Evolutionary conservation across 139 green algal genomes (phyloP), one percentile per base, ranked within the genome.

Genomic region (Choricystis sp.): DNA sequence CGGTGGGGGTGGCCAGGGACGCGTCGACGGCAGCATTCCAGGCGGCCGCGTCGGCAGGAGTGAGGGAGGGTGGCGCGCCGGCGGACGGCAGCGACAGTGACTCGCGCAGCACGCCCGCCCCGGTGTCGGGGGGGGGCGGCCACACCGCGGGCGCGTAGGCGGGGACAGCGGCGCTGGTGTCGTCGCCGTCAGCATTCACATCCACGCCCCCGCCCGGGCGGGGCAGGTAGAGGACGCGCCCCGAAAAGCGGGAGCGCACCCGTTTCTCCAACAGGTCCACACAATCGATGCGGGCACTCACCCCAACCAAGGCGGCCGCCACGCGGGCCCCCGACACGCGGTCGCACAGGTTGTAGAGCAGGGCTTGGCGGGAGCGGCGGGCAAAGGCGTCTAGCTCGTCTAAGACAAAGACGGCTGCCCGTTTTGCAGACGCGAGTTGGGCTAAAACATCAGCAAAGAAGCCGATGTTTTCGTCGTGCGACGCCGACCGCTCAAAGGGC

Each of bases 321-420:
- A 69, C 48, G 62, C 67, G 65, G 49, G 64, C 60, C 40, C 49
- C 69, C 65, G 86, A 74, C 66, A 94, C 65, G 26, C 81, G 73
- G 64, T 94, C 86, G 62, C 94, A 67, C 61, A 94, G 72, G 71
- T 88, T 88, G 82, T 94, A 94, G 61, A 94, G 74, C 64, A 90
- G 56, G 59, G 77, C 79, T 78, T 94, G 86, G 73, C 79, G 81
- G 29, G 72, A 64, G n/a, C 64, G 62, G 27, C 64, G 57, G 19
- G 70, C 71, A 70, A 86, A 93, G 16, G 69, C 57, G 58, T 94
- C 85, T 64, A 93, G 79, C 29, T 88, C 78, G 52, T 94, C 85
- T 61, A 94, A 65, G 26, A 94, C 76, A 66, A 94, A 92, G 9
- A 91, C 68, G 5, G 81, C 86, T 20, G 64, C 64, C 61, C 89